Conservation (phyloP, 306 rosid species). For the Styphnolobium japonicum region DNA sequence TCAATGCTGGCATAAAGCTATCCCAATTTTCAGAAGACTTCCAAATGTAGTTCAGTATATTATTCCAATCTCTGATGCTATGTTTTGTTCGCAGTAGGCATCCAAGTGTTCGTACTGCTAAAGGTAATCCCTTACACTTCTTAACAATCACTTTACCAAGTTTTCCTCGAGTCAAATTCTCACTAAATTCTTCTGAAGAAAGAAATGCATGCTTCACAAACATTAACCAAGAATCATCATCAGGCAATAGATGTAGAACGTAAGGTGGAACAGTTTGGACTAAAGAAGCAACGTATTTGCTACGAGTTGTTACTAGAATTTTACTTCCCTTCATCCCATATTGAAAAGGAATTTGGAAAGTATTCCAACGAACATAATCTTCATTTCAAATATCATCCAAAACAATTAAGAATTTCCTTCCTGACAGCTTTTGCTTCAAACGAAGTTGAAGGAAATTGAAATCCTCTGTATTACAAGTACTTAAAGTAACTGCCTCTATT, state of each 20-base stretch:
- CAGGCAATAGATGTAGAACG: background rate
- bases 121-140: slow-evolving; percentile 6
- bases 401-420: background rate
- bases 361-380: background rate
- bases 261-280: background rate
- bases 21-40: background rate
- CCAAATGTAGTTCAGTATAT: background rate
- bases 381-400: slow-evolving; percentile 28
- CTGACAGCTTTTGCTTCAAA: background rate
- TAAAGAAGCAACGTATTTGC: background rate
- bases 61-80: background rate
- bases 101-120: background rate
- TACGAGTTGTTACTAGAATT: slow-evolving; percentile 20
- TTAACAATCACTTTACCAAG: background rate
- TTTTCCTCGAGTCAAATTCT: background rate
- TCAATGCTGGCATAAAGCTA: background rate
- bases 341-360: background rate
- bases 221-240: background rate
- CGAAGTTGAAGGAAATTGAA: background rate
- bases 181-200: fast-evolving
- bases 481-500: background rate
- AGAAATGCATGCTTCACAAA: slow-evolving; percentile 9
- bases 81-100: background rate
- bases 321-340: background rate
- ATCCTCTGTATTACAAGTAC: background rate